A percentile compares a stretch with the other conserved stretches of the same genome.
These are phyloP conservation scores for Talaromyces wortmannii DNA, from an alignment of 495 filamentous ascomycete species.

Conservation along the genomic window DNA sequence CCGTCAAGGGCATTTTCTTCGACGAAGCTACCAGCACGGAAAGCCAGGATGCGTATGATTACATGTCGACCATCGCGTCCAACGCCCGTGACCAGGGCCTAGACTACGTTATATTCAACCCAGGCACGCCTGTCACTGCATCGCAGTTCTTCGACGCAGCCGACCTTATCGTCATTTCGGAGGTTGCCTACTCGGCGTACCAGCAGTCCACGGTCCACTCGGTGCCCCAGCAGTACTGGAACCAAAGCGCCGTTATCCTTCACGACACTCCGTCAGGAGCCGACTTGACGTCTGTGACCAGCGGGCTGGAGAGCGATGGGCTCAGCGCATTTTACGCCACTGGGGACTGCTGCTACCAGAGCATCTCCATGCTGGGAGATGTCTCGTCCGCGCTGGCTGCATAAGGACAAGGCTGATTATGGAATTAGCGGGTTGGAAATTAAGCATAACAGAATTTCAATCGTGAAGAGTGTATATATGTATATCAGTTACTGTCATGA, in stretches of 20 bases:
- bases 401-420: background rate
- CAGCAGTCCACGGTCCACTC: background rate
- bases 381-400: background rate
- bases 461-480: no score
- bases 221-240: background rate
- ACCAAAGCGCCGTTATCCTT: background rate
- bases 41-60: slow-evolving; percentile 15
- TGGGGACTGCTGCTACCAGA: slow-evolving; percentile 2
- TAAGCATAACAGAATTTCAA: no score
- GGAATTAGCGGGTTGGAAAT: no score
- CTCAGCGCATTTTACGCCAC: slow-evolving; percentile 3
- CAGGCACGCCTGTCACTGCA: background rate
- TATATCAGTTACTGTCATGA: no score
- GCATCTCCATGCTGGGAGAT: background rate
- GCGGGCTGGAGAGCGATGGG: background rate
- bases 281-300: background rate
- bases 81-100: background rate
- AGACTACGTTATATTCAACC: slow-evolving; percentile 3
- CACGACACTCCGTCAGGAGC: background rate
- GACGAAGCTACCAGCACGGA: slow-evolving; percentile 32
- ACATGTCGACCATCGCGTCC: slow-evolving; percentile 15
- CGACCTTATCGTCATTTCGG: background rate
- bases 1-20: slow-evolving; percentile 41
- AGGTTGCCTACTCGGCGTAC: slow-evolving; percentile 1
- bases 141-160: slow-evolving; percentile 1